A percentile compares a stretch with the other conserved stretches of the same genome.
These are phyloP conservation scores for Colletotrichum graminicola DNA, from an alignment of 2,329 filamentous ascomycete species.

Conservation along the genomic window DNA sequence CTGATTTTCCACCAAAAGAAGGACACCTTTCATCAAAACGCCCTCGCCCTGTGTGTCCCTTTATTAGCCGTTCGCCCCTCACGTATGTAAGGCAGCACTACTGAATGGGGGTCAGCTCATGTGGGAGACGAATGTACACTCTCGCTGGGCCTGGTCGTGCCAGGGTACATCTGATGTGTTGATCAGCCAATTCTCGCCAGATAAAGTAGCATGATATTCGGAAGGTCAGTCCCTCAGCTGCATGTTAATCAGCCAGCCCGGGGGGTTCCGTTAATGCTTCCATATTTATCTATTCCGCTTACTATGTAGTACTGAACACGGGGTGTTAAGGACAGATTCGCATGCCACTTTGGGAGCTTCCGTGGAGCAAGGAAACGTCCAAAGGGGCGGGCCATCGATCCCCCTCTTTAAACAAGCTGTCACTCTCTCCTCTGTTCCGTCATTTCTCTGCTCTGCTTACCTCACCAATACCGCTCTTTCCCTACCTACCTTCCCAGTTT, in stretches of 20 bases:
- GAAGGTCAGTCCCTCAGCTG: slow-evolving; percentile 3
- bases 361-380: slow-evolving; percentile 14
- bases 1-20: slow-evolving; percentile 42
- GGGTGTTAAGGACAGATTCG: slow-evolving; percentile 37
- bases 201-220: slow-evolving; percentile 34
- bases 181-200: slow-evolving; percentile 41
- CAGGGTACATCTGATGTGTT: slow-evolving; percentile 18
- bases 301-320: neutral
- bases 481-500: slow-evolving; percentile 7
- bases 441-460: slow-evolving; percentile 9
- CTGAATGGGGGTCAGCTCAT: neutral
- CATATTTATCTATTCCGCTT: slow-evolving; percentile 15
- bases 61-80: slow-evolving; percentile 13
- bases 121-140: slow-evolving; percentile 3
- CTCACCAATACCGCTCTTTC: neutral
- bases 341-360: slow-evolving; percentile 22
- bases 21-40: slow-evolving; percentile 42
- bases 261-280: slow-evolving; percentile 18
- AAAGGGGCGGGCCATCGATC: slow-evolving; percentile 25
- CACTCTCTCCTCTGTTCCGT: neutral
- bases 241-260: slow-evolving; percentile 36
- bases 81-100: slow-evolving; percentile 12
- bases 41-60: neutral
- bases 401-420: slow-evolving; percentile 6
- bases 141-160: neutral